Base-by-base conservation (phyloP, 164 flowering plant genomes). In the Vitis riparia region DNA sequence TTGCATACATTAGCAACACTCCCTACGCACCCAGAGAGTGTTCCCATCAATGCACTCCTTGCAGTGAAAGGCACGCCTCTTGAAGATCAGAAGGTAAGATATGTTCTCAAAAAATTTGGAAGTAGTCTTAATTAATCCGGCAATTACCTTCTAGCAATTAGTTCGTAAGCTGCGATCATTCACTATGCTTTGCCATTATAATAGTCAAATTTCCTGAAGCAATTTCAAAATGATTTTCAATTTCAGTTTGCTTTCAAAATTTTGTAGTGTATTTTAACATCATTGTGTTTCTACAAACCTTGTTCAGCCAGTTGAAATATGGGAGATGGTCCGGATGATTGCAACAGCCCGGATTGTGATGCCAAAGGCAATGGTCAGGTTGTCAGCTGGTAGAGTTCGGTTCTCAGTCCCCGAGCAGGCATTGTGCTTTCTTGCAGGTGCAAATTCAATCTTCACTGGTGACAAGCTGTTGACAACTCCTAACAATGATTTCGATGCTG, bases 301-400 rank as follows among this genome's bases (percentile, higher is more conserved):
- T 79, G 17, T 81, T 61, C 89, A 96, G 99, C 95, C 97, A 11
- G 98, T 96, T 71, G 98, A 92, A 76, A 92, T 96, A 83, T 96
- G 99, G 99, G 98, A 96, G 83, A 96, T 92, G 98, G 81, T 96
- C 67, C 80, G 97, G 59, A 93, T 93, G 99, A 96, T 96, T 66
- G 95, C 82, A 30, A 92, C 99, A 51, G 97, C 99, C 5, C 91
- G 98, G 0, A 92, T 96, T 55, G 88, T 87, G 67, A 93, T 96
- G 99, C 99, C 98, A 16, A 91, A 86, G 71, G 92, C 99, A 56
- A 96, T 96, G 98, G 98, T 96, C 27, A 79, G 99, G 74, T 77
- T 96, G 55, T 96, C 98, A 7, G 99, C 98, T 59, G 98, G 99
- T 19, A 83, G 99, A 70, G 97, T 96, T n/a, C 79, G 86, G 49